Percentiles rank a stretch among this genome's conserved stretches.
These are phyloP conservation scores for Saturnispora serradocipensis DNA, from an alignment of 805 yeast species.

Conservation along the genomic window DNA sequence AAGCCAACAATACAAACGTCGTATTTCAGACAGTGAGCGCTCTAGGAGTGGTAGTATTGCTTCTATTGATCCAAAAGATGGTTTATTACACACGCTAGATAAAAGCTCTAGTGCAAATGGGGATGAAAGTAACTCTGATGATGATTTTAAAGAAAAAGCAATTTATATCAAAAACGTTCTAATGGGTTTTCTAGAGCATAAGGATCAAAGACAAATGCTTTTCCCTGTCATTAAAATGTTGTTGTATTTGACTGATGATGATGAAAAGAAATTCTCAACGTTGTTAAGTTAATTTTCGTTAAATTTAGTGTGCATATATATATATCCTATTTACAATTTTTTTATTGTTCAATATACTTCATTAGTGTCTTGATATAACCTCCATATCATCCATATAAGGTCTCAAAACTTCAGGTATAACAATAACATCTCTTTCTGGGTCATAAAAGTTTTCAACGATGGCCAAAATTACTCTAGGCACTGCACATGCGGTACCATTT, in stretches of 20 bases:
- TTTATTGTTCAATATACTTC: background rate
- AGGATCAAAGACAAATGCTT: slow-evolving; percentile 79
- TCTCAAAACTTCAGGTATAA: slow-evolving; percentile 59
- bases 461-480: slow-evolving; percentile 85
- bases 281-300: slow-evolving; percentile 29
- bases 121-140: slow-evolving; percentile 8
- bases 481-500: slow-evolving; percentile 94
- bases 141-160: slow-evolving; percentile 37
- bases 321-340: slow-evolving; percentile 1
- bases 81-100: background rate
- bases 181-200: slow-evolving; percentile 85
- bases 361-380: background rate
- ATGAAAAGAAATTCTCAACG: slow-evolving; percentile 59
- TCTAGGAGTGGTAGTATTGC: slow-evolving; percentile 16
- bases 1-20: slow-evolving; percentile 44
- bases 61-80: background rate
- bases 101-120: slow-evolving; percentile 4
- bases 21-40: slow-evolving; percentile 16
- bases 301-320: background rate
- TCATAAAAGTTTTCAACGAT: slow-evolving; percentile 81
- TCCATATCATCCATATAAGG: slow-evolving; percentile 59
- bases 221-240: slow-evolving; percentile 79
- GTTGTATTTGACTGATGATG: slow-evolving; percentile 57
- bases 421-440: slow-evolving; percentile 40
- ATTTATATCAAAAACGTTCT: slow-evolving; percentile 84